Evolutionary conservation across 176 grass and related monocot genomes (phyloP), one percentile per base, ranked within the genome.

Genomic region (Aegilops sharonensis): DNA sequence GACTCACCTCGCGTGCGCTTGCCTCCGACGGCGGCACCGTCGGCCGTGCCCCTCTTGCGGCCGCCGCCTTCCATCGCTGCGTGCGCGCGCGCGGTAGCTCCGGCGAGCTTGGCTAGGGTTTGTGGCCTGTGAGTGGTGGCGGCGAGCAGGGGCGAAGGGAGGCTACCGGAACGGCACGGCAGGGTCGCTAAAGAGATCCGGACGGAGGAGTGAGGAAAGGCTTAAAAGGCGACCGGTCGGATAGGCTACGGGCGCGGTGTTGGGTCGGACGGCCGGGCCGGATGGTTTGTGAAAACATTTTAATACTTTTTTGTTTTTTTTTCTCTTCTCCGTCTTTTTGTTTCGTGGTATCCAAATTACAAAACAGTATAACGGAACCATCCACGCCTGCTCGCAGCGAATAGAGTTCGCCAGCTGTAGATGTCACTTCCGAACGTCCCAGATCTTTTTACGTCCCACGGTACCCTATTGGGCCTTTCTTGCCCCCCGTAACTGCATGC

Each of bases 1-100:
- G 37, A 40, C 91, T 81, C 89, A 95, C 93, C 93, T 92, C 79
- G 89, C 24, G 86, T 59, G 15, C 91, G 87, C 89, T 98, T 98
- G 75, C 83, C 77, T 36, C 77, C 66, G 60, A 29, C 50, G 13
- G 78, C 11, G 21, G 15, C 84, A 36, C 72, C 80, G 10, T 82
- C 85, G 8, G 45, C 69, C 35, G 78, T 77, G 39, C 54, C 92
- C 86, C 93, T 98, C 88, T 95, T 98, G 79, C 89, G 85, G 27
- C 31, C 77, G n/a, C 39, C 88, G 3, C 83, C 67, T 37, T 95
- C 93, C 95, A 98, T 98, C 34, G 71, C 18, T 5, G 42, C 20
- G 15, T 21, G 9, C 40, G 29, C 40, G 3, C 9, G 8, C n/a
- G 3, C 48, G 12, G 27, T 9, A 67, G 1, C 45, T 17, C 47